A percentile compares a stretch with the other conserved stretches of the same genome.
Evolutionary conservation across 2,329 filamentous ascomycete species (phyloP).

Genomic region (Pleoardoris graminearum): DNA sequence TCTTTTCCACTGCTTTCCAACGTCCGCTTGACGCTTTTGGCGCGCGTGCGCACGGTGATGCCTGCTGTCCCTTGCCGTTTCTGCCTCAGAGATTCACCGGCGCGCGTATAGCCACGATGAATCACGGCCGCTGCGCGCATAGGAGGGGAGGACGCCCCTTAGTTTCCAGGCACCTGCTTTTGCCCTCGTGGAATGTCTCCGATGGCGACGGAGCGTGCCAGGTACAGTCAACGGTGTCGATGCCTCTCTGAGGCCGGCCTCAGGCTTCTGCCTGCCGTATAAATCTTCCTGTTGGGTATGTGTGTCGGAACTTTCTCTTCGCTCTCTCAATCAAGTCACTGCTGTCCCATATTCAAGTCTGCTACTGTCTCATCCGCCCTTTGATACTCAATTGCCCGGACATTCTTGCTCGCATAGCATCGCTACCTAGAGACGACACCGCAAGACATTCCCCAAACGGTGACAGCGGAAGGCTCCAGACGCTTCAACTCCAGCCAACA

Average conservation of each 20-base stretch:
- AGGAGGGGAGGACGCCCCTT: constrained; percentile 18
- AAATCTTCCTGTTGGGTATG: constrained; percentile 21
- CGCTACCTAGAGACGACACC: constrained; percentile 13
- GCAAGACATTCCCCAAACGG: constrained; percentile 12
- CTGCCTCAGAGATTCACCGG: constrained; percentile 30
- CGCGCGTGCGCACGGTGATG: constrained; percentile 17
- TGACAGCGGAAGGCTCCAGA: constrained; percentile 13
- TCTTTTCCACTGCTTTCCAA: constrained; percentile 14
- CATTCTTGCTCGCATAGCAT: constrained; percentile 13
- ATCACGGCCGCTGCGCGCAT: constrained; percentile 32
- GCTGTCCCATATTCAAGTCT: constrained; percentile 12
- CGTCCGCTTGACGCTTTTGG: constrained; percentile 11
- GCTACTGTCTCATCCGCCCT: constrained; percentile 12
- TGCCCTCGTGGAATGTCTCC: constrained; percentile 30
- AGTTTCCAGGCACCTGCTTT: constrained; percentile 36
- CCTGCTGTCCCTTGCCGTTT: constrained; percentile 26
- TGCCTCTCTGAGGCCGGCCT: constrained; percentile 30
- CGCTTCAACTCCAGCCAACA: constrained; percentile 18
- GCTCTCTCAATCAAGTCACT: constrained; percentile 7
- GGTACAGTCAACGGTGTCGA: constrained; percentile 23
- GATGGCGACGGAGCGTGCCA: constrained; percentile 13
- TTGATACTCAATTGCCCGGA: neutral
- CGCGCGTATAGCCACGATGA: constrained; percentile 38
- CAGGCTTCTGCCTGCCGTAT: constrained; percentile 41
- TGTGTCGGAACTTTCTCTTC: constrained; percentile 15